A percentile compares a stretch with the other conserved stretches of the same genome.
These are phyloP conservation scores for Cytospora paraplurivora DNA, from an alignment of 2,329 filamentous ascomycete genomes.

Conservation along the genomic window DNA sequence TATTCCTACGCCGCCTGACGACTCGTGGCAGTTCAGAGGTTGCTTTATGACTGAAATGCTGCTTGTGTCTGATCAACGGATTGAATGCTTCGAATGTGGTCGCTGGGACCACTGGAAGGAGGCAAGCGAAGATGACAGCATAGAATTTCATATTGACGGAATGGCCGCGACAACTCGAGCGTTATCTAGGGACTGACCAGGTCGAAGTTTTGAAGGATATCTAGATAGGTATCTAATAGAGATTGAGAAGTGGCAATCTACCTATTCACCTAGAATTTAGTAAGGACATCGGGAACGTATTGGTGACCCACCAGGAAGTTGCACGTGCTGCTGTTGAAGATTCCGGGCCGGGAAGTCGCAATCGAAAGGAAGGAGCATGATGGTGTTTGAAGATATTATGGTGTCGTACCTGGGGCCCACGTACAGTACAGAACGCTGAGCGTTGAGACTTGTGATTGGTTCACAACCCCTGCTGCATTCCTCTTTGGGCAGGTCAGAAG, in stretches of 20 bases:
- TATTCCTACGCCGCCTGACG: slow-evolving; percentile 13
- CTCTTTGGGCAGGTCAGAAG: not conserved
- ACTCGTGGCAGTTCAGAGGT: not conserved
- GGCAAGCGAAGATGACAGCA: slow-evolving; percentile 4
- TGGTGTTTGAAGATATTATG: not conserved
- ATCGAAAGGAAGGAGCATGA: not conserved
- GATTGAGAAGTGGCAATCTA: too few species aligned
- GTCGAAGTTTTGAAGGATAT: not conserved
- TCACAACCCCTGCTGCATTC: not conserved
- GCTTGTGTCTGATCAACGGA: slow-evolving; percentile 17
- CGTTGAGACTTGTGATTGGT: not conserved
- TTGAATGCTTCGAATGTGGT: slow-evolving; percentile 21
- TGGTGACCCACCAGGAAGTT: not conserved
- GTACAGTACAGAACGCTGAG: too few species aligned
- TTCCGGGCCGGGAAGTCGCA: not conserved
- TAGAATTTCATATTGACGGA: slow-evolving; percentile 12
- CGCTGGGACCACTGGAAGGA: slow-evolving; percentile 12
- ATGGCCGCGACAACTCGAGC: too few species aligned
- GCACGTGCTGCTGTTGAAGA: not conserved
- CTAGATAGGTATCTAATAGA: too few species aligned
- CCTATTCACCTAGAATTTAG: not conserved
- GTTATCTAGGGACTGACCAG: not conserved
- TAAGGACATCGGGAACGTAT: not conserved
- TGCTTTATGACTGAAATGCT: not conserved
- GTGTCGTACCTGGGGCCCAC: not conserved